Evolutionary conservation across 331 rosid genomes (phyloP), one percentile per base, ranked within the genome.

Genomic region (Spiraea crenata): DNA sequence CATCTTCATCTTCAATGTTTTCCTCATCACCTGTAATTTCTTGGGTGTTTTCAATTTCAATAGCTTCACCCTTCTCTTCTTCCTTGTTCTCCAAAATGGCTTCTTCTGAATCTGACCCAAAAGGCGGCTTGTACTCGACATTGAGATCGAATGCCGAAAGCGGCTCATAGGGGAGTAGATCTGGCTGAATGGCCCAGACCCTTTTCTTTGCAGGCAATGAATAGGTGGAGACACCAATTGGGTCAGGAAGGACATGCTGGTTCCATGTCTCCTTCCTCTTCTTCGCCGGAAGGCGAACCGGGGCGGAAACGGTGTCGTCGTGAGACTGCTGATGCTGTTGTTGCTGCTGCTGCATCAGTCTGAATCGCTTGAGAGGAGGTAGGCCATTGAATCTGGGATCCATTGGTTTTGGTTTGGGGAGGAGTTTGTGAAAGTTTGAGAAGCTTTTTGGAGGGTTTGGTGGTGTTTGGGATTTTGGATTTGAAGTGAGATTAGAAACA

Each of bases 161-260:
- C 14, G 10, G 69, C 9, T 75, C 6, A 56, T 55, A 63, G 9
- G 76, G 40, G 25, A 59, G 4, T 5, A 69, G 49, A 73, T 81
- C 67, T 1, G 89, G 86, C 5, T 61, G 88, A 64, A 83, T 54
- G 0, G 92, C 91, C 82, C 85, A 83, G 0, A 93, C 90, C 58
- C 99, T 63, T 74, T 93, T 93, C 77, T 91, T 93, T 7, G 97
- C 84, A 5, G 96, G 97, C 63, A 91, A 67, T 16, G 79, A 83
- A 61, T 67, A 82, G 4, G 83, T 8, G 55, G 79, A 44, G 47
- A 81, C 57, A 3, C 57, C 44, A 0, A 39, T 14, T 44, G 79
- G 69, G 45, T 63, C 59, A 4, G 73, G 66, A 48, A 69, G 67
- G 55, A 62, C 10, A 0, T 57, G 49, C 5, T 86, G 54, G 60